Evolutionary conservation across 1,139 yeast genomes (phyloP).

Genomic region (Geotrichum australiense): DNA sequence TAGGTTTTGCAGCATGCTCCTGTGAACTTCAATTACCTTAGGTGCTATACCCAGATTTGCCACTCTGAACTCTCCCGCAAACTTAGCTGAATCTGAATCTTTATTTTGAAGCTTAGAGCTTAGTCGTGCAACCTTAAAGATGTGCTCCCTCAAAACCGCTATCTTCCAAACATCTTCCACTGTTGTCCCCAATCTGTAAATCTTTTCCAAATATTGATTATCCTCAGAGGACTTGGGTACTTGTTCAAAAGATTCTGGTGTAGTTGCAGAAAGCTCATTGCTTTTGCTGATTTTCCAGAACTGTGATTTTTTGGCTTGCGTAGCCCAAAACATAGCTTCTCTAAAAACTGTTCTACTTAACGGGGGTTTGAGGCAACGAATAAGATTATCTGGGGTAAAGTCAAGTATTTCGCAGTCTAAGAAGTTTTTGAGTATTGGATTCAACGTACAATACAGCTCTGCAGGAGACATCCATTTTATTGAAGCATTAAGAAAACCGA

Average conservation of each 20-base stretch:
- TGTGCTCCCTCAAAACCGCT: conserved; percentile 58
- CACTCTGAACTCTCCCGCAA: conserved; percentile 5
- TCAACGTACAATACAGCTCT: conserved; percentile 72
- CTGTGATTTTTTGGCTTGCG: conserved; percentile 55
- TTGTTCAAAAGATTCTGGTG: conserved; percentile 16
- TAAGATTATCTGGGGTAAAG: conserved; percentile 57
- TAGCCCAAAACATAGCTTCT: conserved; percentile 65
- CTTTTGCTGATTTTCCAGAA: conserved; percentile 64
- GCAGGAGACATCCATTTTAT: conserved; percentile 62
- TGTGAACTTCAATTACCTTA: conserved; percentile 1
- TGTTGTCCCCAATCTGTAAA: conserved; percentile 62
- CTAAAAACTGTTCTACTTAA: conserved; percentile 61
- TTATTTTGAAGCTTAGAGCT: conserved; percentile 19
- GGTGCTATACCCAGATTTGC: conserved; percentile 3
- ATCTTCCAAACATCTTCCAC: conserved; percentile 81
- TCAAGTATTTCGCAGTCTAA: conserved; percentile 68
- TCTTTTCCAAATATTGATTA: conserved; percentile 62
- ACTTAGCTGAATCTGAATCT: conserved; percentile 3
- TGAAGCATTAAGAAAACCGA: conserved; percentile 55
- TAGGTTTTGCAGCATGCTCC: conserved; percentile 7
- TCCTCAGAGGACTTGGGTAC: conserved; percentile 45
- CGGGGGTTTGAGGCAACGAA: conserved; percentile 60
- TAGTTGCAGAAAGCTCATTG: conserved; percentile 12
- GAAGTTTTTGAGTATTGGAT: conserved; percentile 74
- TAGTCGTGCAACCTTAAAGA: conserved; percentile 49